Conservation (phyloP, 208 protist genomes). For the Strigomonas culicis region DNA sequence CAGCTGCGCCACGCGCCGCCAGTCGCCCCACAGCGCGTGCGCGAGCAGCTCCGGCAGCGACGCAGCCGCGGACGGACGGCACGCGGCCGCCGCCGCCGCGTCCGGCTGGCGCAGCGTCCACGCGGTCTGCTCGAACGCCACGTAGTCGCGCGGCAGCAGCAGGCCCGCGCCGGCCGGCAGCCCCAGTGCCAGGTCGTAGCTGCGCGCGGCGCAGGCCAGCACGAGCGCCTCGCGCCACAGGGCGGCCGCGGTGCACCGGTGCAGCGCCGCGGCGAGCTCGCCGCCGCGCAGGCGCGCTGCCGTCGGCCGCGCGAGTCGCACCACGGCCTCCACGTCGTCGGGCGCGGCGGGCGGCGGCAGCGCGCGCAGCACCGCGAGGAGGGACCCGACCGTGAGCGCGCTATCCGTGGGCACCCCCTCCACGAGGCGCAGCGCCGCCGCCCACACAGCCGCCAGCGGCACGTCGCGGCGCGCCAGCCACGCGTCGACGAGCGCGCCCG, state of each 20-base stretch:
- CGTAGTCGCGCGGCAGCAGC: neutral
- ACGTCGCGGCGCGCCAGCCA: no score
- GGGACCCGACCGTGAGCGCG: no score
- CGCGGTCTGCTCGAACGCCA: neutral
- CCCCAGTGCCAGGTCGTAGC: constrained; percentile 30
- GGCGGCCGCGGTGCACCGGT: constrained; percentile 22
- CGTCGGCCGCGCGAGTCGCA: no score
- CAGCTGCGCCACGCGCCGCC: constrained; percentile 9
- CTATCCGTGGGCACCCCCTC: no score
- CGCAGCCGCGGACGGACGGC: neutral
- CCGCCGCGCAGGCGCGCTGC: neutral
- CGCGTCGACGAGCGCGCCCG: no score
- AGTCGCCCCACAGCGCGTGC: constrained; percentile 34
- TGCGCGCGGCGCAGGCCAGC: constrained; percentile 22
- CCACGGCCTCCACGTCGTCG: no score
- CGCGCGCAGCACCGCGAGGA: no score
- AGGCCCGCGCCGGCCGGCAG: neutral
- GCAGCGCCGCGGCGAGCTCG: constrained; percentile 26
- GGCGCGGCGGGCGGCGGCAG: no score
- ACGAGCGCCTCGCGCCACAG: constrained; percentile 25
- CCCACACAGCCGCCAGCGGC: no score
- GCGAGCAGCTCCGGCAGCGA: constrained; percentile 36
- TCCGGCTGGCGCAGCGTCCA: neutral
- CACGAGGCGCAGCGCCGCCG: no score
- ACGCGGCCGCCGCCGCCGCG: neutral